Evolutionary conservation across 1,284 basidiomycete genomes (phyloP).

Genomic region (Ustilago crameri): DNA sequence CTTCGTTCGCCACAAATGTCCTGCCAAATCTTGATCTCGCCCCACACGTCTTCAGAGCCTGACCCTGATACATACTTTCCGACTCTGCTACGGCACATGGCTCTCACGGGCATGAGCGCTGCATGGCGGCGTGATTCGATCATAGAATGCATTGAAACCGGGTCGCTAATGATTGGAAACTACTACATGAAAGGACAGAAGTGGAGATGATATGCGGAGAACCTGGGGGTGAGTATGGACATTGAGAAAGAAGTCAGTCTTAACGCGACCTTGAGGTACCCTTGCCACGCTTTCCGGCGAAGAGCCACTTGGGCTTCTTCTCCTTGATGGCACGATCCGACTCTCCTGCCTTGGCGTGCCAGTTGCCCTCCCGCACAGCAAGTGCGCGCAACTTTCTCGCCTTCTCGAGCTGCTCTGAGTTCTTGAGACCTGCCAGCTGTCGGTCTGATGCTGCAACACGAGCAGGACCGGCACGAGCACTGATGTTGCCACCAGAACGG

Average conservation of each 20-base stretch:
- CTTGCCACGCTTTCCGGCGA: constrained; percentile 65
- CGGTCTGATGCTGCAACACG: constrained; percentile 62
- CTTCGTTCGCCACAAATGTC: no score
- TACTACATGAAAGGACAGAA: constrained; percentile 11
- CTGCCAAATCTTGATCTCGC: no score
- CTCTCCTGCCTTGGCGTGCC: constrained; percentile 63
- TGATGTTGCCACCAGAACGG: constrained; percentile 56
- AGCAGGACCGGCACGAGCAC: constrained; percentile 62
- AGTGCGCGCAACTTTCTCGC: constrained; percentile 59
- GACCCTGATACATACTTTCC: no score
- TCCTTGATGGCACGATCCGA: constrained; percentile 65
- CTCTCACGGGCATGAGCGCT: no score
- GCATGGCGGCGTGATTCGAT: background rate
- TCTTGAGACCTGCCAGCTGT: constrained; percentile 58
- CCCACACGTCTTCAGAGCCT: no score
- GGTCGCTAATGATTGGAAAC: constrained; percentile 12
- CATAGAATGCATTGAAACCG: constrained; percentile 17
- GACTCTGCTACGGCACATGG: no score
- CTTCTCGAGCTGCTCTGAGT: constrained; percentile 60
- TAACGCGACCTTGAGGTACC: constrained; percentile 62
- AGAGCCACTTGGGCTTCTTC: constrained; percentile 66
- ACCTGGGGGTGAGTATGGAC: constrained; percentile 3
- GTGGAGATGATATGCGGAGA: constrained; percentile 22
- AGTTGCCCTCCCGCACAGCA: constrained; percentile 58
- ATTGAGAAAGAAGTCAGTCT: background rate